A percentile compares a stretch with the other conserved stretches of the same genome.
Evolutionary conservation across 2,329 filamentous ascomycete species (phyloP).

Genomic region (Coniochaeta hoffmannii): DNA sequence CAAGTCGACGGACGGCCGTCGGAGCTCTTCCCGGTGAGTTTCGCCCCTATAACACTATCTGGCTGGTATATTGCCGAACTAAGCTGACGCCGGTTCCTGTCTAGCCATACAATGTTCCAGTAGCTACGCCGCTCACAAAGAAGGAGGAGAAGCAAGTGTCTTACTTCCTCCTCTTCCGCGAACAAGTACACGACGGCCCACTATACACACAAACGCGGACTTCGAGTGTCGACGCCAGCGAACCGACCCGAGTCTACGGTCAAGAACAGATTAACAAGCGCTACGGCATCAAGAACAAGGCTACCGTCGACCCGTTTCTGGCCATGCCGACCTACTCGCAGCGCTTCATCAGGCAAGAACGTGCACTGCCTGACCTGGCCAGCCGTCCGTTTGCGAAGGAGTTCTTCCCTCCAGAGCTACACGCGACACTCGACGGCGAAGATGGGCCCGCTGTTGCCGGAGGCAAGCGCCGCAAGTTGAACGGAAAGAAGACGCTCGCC

Average conservation of each 20-base stretch:
- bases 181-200: constrained; percentile 45
- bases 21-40: constrained; percentile 50
- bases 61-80: background rate
- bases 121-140: constrained; percentile 32
- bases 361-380: constrained; percentile 46
- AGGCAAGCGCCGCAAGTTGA: constrained; percentile 22
- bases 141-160: constrained; percentile 40
- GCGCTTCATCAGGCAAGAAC: constrained; percentile 42
- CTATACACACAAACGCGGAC: constrained; percentile 50
- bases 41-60: background rate
- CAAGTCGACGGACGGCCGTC: constrained; percentile 44
- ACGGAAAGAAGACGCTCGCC: constrained; percentile 32
- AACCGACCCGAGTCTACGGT: constrained; percentile 38
- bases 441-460: constrained; percentile 25
- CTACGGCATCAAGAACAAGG: constrained; percentile 47
- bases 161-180: constrained; percentile 47
- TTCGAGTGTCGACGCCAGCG: constrained; percentile 28
- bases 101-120: constrained; percentile 43
- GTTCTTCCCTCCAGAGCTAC: constrained; percentile 49
- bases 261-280: constrained; percentile 52
- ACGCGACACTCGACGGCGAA: constrained; percentile 44
- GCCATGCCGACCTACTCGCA: constrained; percentile 51
- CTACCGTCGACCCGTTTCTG: constrained; percentile 50
- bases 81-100: background rate
- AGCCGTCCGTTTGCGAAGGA: constrained; percentile 39